A percentile compares a stretch with the other conserved stretches of the same genome.
These are phyloP conservation scores for Rhodotorula sp. DNA, from an alignment of 1,284 basidiomycete genomes.

Conservation along the genomic window DNA sequence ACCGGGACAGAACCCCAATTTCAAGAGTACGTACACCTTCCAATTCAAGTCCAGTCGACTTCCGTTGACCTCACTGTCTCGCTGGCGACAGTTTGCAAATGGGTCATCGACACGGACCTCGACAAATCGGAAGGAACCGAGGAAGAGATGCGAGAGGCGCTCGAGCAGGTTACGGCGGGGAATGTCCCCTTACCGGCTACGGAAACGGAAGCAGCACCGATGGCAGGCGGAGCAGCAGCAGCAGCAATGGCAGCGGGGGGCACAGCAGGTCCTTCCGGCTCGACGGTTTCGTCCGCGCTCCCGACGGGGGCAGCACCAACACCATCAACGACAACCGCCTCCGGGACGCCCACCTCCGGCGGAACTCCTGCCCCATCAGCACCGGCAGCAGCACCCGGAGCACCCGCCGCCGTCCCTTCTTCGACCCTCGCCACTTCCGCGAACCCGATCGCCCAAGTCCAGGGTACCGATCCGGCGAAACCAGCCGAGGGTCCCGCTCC, in stretches of 20 bases:
- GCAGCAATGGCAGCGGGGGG: background rate
- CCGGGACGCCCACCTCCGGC: background rate
- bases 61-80: background rate
- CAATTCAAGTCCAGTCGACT: background rate
- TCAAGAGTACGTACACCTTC: slow-evolving; percentile 14
- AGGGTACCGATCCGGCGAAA: slow-evolving; percentile 13
- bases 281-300: background rate
- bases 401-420: background rate
- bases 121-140: slow-evolving; percentile 22
- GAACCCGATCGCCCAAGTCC: slow-evolving; percentile 6
- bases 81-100: slow-evolving; percentile 21
- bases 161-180: slow-evolving; percentile 20
- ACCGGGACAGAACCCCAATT: slow-evolving; percentile 29
- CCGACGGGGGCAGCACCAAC: background rate
- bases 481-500: slow-evolving; percentile 4
- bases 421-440: background rate
- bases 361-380: background rate
- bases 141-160: slow-evolving; percentile 35
- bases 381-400: background rate
- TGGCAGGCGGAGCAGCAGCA: background rate
- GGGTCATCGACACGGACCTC: slow-evolving; percentile 33
- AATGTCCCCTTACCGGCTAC: slow-evolving; percentile 9
- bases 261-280: background rate
- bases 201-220: background rate
- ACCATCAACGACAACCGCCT: background rate